Evolutionary conservation across 306 rosid genomes (phyloP).

Genomic region (Sicyos edulis): DNA sequence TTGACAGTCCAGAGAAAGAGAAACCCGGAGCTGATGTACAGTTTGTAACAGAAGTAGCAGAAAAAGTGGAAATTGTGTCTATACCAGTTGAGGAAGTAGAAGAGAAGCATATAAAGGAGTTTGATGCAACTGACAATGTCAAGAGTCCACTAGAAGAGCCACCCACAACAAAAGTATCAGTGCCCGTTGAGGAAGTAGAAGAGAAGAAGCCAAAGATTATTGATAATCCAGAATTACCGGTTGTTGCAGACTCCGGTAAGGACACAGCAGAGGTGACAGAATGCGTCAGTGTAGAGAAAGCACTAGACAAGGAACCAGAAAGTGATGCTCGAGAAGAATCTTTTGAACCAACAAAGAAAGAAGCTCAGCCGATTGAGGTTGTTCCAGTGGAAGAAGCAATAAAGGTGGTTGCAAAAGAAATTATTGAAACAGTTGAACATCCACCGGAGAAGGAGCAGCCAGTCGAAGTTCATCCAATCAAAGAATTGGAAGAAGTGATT

Average conservation of each 20-base stretch:
- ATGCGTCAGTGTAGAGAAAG: slow-evolving; percentile 4
- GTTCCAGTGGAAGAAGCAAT: slow-evolving; percentile 10
- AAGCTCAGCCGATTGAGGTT: slow-evolving; percentile 6
- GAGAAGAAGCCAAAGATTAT: slow-evolving; percentile 10
- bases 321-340: background rate
- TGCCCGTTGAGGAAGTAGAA: slow-evolving; percentile 8
- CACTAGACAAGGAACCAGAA: slow-evolving; percentile 3
- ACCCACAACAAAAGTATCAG: background rate
- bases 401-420: slow-evolving; percentile 4
- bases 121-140: background rate
- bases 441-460: background rate
- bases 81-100: background rate
- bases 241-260: background rate
- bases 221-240: slow-evolving; percentile 14
- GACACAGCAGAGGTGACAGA: slow-evolving; percentile 2
- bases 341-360: slow-evolving; percentile 14
- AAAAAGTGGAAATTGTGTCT: background rate
- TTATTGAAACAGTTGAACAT: slow-evolving; percentile 7
- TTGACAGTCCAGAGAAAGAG: slow-evolving; percentile 4
- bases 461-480: slow-evolving; percentile 6
- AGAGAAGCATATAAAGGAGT: background rate
- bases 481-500: slow-evolving; percentile 10
- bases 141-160: slow-evolving; percentile 20
- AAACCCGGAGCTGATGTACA: background rate
- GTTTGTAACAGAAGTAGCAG: slow-evolving; percentile 3